These are phyloP conservation scores for Flammula alnicola DNA, from an alignment of 1,284 basidiomycete genomes.

Conservation along the genomic window DNA sequence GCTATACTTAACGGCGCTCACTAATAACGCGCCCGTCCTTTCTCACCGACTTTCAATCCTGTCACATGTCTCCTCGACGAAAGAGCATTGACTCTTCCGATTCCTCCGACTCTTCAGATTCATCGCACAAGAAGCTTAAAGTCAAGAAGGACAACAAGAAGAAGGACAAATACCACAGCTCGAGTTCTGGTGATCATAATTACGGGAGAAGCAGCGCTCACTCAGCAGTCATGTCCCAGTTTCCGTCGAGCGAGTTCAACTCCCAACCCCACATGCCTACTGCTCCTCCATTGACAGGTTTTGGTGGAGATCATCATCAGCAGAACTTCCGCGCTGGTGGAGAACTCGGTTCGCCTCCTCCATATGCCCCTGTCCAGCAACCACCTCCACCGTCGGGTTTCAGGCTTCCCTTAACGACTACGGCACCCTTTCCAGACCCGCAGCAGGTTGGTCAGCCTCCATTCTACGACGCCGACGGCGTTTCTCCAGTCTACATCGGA, in stretches of 20 bases:
- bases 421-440: slow-evolving; percentile 48
- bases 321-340: slow-evolving; percentile 3
- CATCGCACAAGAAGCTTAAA: slow-evolving; percentile 29
- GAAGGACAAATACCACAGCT: slow-evolving; percentile 26
- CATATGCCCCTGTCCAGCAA: no score
- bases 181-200: slow-evolving; percentile 23
- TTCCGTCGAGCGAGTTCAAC: no score
- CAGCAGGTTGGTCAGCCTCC: slow-evolving; percentile 50
- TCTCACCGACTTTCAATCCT: no score
- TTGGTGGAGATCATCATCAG: no score
- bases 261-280: no score
- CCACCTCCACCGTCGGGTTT: slow-evolving; percentile 57
- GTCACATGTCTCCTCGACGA: slow-evolving; percentile 16
- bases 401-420: slow-evolving; percentile 57
- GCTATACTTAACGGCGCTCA: no score
- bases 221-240: not conserved
- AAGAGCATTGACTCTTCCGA: slow-evolving; percentile 34
- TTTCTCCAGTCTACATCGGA: slow-evolving; percentile 68
- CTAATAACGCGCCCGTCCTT: no score
- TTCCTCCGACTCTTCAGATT: slow-evolving; percentile 29
- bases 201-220: no score
- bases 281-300: no score
- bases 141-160: slow-evolving; percentile 32
- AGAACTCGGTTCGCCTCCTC: slow-evolving; percentile 12
- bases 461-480: slow-evolving; percentile 57